phyloP scores from a whole-genome alignment of 2,329 filamentous ascomycete species.

The Endoconidiophora laricicola region DNA sequence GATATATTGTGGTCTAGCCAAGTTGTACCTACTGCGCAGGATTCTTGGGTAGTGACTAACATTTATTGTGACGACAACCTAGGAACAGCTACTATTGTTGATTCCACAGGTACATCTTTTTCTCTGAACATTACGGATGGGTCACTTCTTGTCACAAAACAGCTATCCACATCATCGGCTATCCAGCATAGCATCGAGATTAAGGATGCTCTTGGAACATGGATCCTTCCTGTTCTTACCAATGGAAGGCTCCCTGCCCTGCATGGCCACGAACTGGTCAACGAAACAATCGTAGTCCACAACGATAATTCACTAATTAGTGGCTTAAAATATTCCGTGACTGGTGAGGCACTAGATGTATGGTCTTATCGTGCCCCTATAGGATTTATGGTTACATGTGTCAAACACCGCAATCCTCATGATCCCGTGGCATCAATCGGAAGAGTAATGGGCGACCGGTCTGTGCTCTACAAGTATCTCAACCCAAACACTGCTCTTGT shows the following conservation, averaged over 20 bases:
- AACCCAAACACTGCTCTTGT: conserved; percentile 74
- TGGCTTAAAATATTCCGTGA: conserved; percentile 34
- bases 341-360: conserved; percentile 26
- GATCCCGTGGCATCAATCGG: conserved; percentile 92
- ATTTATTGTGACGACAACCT: conserved; percentile 44
- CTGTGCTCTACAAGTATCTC: conserved; percentile 94
- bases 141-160: conserved; percentile 18
- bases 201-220: conserved; percentile 33
- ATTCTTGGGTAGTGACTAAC: conserved; percentile 47
- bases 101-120: conserved; percentile 44
- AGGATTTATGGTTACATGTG: conserved; percentile 49
- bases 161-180: conserved; percentile 13
- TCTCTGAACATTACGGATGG: conserved; percentile 38
- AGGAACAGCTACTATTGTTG: conserved; percentile 40
- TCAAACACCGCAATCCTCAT: conserved; percentile 53
- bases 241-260: conserved; percentile 33
- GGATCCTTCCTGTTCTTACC: conserved; percentile 35
- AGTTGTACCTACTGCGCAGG: conserved; percentile 39
- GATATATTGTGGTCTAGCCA: conserved; percentile 59
- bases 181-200: conserved; percentile 31
- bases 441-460: conserved; percentile 75
- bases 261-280: conserved; percentile 29
- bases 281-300: conserved; percentile 38
- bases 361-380: conserved; percentile 60
- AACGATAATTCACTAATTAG: conserved; percentile 32